phyloP scores from a whole-genome alignment of 1,139 yeast species.

The Geotrichum fermentans region DNA sequence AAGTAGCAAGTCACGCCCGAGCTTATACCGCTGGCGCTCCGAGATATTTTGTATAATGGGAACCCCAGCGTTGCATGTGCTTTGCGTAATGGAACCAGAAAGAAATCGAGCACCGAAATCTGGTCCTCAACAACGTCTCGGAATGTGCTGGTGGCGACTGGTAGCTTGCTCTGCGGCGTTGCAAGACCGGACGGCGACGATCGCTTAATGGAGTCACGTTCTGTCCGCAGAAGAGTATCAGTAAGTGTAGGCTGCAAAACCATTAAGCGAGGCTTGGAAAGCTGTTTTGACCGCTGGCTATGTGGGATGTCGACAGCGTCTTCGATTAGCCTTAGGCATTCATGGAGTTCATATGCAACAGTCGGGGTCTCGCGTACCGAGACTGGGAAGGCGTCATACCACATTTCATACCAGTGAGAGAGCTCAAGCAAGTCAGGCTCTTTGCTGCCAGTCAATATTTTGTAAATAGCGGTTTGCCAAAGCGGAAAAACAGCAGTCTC shows the following conservation, averaged over 20 bases:
- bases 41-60: slow-evolving; percentile 38
- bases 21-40: slow-evolving; percentile 31
- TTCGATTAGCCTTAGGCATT: slow-evolving; percentile 38
- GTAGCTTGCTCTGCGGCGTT: slow-evolving; percentile 17
- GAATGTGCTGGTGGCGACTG: slow-evolving; percentile 25
- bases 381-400: slow-evolving; percentile 32
- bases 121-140: slow-evolving; percentile 48
- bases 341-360: slow-evolving; percentile 29
- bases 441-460: background rate
- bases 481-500: slow-evolving; percentile 35
- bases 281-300: background rate
- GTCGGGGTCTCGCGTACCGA: slow-evolving; percentile 25
- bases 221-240: background rate
- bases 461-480: slow-evolving; percentile 27
- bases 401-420: slow-evolving; percentile 34
- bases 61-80: slow-evolving; percentile 38
- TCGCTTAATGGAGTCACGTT: background rate
- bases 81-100: slow-evolving; percentile 35
- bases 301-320: slow-evolving; percentile 24
- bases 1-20: slow-evolving; percentile 39
- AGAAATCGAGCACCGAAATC: slow-evolving; percentile 38
- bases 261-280: slow-evolving; percentile 13
- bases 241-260: background rate
- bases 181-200: background rate
- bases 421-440: slow-evolving; percentile 16